Evolutionary conservation across 2,329 filamentous ascomycete species (phyloP), one percentile per base, ranked within the genome.

Genomic region (Aspergillus fischeri): DNA sequence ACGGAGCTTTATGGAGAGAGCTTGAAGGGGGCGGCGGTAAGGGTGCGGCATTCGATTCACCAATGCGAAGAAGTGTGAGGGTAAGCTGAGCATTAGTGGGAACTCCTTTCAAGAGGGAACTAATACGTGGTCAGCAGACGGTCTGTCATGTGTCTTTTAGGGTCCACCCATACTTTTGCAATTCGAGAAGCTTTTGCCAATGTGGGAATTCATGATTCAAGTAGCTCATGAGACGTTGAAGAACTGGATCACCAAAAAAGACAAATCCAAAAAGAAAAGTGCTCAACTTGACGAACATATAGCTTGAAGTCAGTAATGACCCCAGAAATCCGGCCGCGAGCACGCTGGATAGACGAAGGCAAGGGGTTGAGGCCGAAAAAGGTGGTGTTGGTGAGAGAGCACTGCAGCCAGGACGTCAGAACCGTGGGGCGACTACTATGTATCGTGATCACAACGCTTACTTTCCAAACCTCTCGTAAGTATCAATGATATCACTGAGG

Each of bases 81-180:
- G 90, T 86, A 20, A 95, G 83, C 68, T 96, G 91, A 3, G 90
- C 90, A 68, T 95, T 94, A 1, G 91, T 96, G 0, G 91, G 91
- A 0, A 94, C 86, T 2, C 90, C 90, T 68, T 89, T 90, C 52
- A 96, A 83, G 1, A 94, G 70, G 0, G 88, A 91, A 62, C 77
- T 79, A 2, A 3, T n/a, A 10, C 17, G 45, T 35, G 14, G 54
- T 73, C 54, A 71, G 63, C 38, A 54, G 28, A 24, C 5, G 2
- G 7, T 48, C 28, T 2, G 20, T 8, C 14, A 20, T 5, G 4
- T 9, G 3, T 14, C 7, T 20, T 25, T 11, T 20, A 21, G 9
- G 7, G 21, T 4, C 8, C 7, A 1, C 4, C 51, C 62, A 49
- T 63, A 73, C 70, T 91, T 91, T 58, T 88, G 82, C 10, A 91